Conservation (phyloP, 2,329 filamentous ascomycete species). For the Verticillium nonalfalfae region DNA sequence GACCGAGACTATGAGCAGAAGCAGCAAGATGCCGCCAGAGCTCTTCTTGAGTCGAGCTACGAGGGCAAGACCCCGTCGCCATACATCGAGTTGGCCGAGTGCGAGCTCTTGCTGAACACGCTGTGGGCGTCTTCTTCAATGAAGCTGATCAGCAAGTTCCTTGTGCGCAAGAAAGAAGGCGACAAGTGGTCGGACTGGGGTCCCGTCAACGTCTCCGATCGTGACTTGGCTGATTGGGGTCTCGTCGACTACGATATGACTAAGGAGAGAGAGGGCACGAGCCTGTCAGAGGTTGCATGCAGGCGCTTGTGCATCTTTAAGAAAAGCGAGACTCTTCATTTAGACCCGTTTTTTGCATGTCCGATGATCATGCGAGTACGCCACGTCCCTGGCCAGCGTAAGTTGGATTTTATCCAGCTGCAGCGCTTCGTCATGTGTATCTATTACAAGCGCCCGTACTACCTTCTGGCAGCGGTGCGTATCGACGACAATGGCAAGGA, state of each 20-base stretch:
- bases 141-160: not conserved
- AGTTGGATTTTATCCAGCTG: not conserved
- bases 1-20: too few relatives aligned
- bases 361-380: not conserved
- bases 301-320: too few relatives aligned
- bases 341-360: not conserved
- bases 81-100: too few relatives aligned
- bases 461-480: not conserved
- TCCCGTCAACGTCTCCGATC: not conserved
- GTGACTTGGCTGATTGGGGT: not conserved
- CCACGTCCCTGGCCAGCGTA: not conserved
- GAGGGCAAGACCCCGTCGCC: too few relatives aligned
- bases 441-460: not conserved
- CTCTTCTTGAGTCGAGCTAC: too few relatives aligned
- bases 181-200: not conserved
- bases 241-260: not conserved
- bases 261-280: not conserved
- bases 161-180: not conserved
- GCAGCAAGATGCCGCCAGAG: too few relatives aligned
- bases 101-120: too few relatives aligned
- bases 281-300: not conserved
- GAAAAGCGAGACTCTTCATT: too few relatives aligned
- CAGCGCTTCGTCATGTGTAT: not conserved
- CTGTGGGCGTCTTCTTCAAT: too few relatives aligned
- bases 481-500: not conserved